phyloP scores from a whole-genome alignment of 208 protist genomes.

The Jaenimonas drosophilae region DNA sequence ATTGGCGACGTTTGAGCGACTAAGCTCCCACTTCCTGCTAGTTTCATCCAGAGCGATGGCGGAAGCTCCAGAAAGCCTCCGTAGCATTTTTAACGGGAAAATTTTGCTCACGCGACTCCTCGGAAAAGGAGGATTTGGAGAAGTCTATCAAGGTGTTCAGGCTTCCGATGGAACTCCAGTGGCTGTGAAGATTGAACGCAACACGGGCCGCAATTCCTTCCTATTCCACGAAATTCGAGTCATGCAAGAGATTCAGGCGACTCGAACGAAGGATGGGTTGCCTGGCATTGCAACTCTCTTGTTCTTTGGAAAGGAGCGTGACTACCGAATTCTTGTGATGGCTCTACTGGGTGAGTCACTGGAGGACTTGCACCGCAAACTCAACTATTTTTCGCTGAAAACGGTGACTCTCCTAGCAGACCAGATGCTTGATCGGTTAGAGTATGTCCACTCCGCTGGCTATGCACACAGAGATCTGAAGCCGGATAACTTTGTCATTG shows the following conservation, averaged over 20 bases:
- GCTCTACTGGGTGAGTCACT: conserved; percentile 95
- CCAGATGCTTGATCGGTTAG: conserved; percentile 94
- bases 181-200: conserved; percentile 45
- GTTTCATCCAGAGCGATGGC: too few relatives aligned
- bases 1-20: too few relatives aligned
- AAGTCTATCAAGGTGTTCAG: conserved; percentile 89
- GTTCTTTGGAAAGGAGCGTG: conserved; percentile 94
- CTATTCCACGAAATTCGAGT: conserved; percentile 96
- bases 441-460: conserved; percentile 93
- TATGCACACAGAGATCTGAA: conserved; percentile 96
- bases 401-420: conserved; percentile 98
- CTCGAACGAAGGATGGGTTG: conserved; percentile 8
- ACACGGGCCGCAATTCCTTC: conserved; percentile 82
- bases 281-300: conserved; percentile 91
- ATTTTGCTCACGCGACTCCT: too few relatives aligned
- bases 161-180: conserved; percentile 16
- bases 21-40: too few relatives aligned
- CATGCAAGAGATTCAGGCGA: conserved; percentile 62
- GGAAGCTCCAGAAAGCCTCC: too few relatives aligned
- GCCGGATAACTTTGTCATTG: conserved; percentile 98
- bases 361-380: conserved; percentile 86
- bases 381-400: conserved; percentile 92
- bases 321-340: conserved; percentile 98
- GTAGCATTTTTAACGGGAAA: too few relatives aligned
- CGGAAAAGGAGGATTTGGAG: conserved; percentile 96